Conservation (phyloP, 495 filamentous ascomycete species). For the Penicillium argentinense region DNA sequence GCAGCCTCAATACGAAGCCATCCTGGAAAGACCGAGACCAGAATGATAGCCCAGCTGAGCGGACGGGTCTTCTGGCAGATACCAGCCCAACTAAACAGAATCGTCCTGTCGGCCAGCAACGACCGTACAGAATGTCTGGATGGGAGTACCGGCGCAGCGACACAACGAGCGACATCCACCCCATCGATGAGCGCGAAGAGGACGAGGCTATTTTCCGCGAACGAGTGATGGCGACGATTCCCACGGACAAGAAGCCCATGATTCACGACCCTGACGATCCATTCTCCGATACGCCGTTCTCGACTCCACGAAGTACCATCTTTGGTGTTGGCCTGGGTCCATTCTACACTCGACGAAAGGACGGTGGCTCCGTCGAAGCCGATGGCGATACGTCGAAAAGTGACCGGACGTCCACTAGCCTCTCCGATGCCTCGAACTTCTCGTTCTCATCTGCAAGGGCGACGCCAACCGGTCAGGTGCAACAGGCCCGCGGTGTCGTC, state of each 20-base stretch:
- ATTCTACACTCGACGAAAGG: constrained; percentile 27
- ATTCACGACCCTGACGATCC: constrained; percentile 28
- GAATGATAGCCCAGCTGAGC: constrained; percentile 43
- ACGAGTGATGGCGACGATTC: constrained; percentile 25
- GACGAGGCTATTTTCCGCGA: constrained; percentile 41
- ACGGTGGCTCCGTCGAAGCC: constrained; percentile 11
- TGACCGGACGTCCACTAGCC: constrained; percentile 56
- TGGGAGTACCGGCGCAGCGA: constrained; percentile 49
- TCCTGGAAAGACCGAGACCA: constrained; percentile 27
- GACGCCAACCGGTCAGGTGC: constrained; percentile 14
- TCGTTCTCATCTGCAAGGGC: constrained; percentile 30
- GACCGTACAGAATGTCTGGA: constrained; percentile 25
- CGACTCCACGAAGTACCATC: constrained; percentile 31
- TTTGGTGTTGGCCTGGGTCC: constrained; percentile 29
- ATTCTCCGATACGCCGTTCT: constrained; percentile 25
- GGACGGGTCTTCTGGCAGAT: constrained; percentile 56
- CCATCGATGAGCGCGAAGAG: constrained; percentile 75
- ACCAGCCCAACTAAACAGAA: constrained; percentile 53
- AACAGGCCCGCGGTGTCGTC: constrained; percentile 14
- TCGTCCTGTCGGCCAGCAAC: constrained; percentile 19
- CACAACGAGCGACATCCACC: constrained; percentile 54
- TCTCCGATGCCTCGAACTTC: constrained; percentile 51
- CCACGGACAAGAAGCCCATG: constrained; percentile 10
- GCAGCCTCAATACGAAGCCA: constrained; percentile 18
- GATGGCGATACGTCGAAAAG: constrained; percentile 43